Base-by-base conservation (phyloP, 371 early-diverging fungal genomes). In the Aphelidium insulamus region DNA sequence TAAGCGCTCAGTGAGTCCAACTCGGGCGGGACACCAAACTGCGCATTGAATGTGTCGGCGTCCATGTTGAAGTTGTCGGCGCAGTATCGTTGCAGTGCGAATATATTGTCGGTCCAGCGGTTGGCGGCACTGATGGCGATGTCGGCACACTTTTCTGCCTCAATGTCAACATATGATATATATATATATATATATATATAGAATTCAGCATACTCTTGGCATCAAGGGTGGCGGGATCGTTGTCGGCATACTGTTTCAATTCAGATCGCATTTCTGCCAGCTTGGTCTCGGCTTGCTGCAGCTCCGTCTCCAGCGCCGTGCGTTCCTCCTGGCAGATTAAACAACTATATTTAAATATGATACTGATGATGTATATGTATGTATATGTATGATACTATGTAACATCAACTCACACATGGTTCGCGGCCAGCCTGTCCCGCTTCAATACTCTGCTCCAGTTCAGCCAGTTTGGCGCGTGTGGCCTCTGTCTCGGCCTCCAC, bases 51-150 rank as follows among this genome's bases (percentile, higher is more conserved):
- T 7, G 67, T 66, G 2, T 46, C 49, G 20, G 64, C 48, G 5
- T 72, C 67, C 28, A 86, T 68, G 33, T 54, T 57, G 51, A 79
- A 85, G 40, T 71, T 78, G 36, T 77, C 60, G 32, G 60, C 49
- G 40, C 80, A 72, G 53, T 85, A 84, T 10, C 71, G 57, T 50
- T 86, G 77, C 23, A 94, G 50, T 7, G 59, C 54, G 62, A 86
- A 90, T 9, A 97, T 72, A 33, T 86, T 84, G 28, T 94, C 92
- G 37, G 88, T 85, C 83, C 86, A 85, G 24, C 82, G 65, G 46
- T 85, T 84, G 5, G 73, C 78, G 4, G 77, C 77, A 21, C 71
- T 72, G 34, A 66, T 70, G 11, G 78, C 74, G 5, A 52, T 33
- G 21, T 45, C 21, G 1, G 68, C 56, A 4, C 59, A 66, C 33